Evolutionary conservation across 2,329 filamentous ascomycete species (phyloP), one percentile per base, ranked within the genome.

Genomic region (Sordariomycetes sp.): DNA sequence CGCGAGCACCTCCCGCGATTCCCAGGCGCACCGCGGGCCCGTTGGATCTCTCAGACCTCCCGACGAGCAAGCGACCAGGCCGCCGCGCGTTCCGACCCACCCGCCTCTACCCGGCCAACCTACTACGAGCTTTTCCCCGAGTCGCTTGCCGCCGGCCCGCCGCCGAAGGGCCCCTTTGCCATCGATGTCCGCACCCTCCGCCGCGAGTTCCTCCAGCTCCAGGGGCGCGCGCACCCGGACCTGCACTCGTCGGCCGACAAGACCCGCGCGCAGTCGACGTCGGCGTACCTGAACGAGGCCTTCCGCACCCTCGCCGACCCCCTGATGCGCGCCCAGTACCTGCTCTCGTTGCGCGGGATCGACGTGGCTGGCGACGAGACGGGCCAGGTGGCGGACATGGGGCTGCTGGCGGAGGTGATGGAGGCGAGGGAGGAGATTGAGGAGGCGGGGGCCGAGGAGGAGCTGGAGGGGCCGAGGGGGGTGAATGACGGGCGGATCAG

Each of bases 71-170:
- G n/a, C 14, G n/a, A n/a, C 40, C 40, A 46, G 20, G n/a, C 40
- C 55, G 14, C 43, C 43, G 32, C 24, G 3, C 24, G 25, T 28
- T 3, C 40, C 40, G 18, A 46, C 2, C 22, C 46, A 3, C 22
- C 46, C 18, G 46, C 46, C 46, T n/a, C 46, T n/a, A 50, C 46
- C 8, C 46, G n/a, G 40, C 40, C 73, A 62, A 90, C 86, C 58
- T 83, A 93, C 78, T 97, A 97, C 79, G 83, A 86, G 59, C 83
- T 97, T 73, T 99, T 99, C 77, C 91, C 92, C 1, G 69, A 80
- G 35, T 89, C 91, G 3, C 79, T 97, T 3, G 83, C 91, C 0
- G 58, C 71, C 1, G 93, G 93, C 1, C 88, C 90, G 0, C 94
- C 94, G 0, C 93, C 93, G 0, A 58, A 68, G 0, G 87, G 91